Conservation (phyloP, 2,329 filamentous ascomycete genomes). For the Pseudonectria foliicola region DNA sequence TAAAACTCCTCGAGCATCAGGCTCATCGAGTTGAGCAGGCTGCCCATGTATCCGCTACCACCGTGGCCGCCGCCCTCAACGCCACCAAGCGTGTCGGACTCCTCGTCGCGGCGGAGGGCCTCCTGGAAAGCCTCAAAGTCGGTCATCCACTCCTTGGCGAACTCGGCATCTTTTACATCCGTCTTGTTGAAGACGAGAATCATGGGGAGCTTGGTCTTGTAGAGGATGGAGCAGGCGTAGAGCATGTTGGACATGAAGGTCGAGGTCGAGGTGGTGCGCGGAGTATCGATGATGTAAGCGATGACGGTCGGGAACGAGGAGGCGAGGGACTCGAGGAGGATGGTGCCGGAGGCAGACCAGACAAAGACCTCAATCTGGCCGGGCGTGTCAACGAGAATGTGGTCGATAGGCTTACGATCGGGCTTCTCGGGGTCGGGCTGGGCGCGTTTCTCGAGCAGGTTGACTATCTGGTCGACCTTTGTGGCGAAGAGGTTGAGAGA, state of each 20-base stretch:
- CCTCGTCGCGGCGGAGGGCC: constrained; percentile 74
- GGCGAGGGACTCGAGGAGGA: constrained; percentile 85
- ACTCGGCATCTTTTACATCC: constrained; percentile 82
- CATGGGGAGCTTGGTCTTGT: constrained; percentile 98
- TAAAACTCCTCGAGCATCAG: constrained; percentile 97
- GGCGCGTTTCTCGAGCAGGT: constrained; percentile 82
- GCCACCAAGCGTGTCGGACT: constrained; percentile 66
- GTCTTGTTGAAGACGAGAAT: constrained; percentile 99
- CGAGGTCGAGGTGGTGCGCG: constrained; percentile 82
- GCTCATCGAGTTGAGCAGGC: constrained; percentile 94
- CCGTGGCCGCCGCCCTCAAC: constrained; percentile 60
- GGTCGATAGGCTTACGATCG: constrained; percentile 58
- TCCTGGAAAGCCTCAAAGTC: constrained; percentile 95
- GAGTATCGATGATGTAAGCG: constrained; percentile 95
- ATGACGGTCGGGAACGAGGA: constrained; percentile 95
- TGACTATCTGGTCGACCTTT: constrained; percentile 93
- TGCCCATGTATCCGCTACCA: constrained; percentile 93
- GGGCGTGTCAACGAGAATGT: constrained; percentile 90
- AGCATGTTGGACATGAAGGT: constrained; percentile 99
- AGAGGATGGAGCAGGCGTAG: constrained; percentile 95
- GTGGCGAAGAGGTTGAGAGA: constrained; percentile 95
- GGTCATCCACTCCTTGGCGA: constrained; percentile 99
- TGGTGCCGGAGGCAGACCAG: constrained; percentile 92
- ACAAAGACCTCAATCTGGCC: constrained; percentile 99
- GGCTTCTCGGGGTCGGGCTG: constrained; percentile 54